A percentile compares a stretch with the other conserved stretches of the same genome.
These are phyloP conservation scores for Heterobasidion occidentale DNA, from an alignment of 1,284 basidiomycete species.

Conservation along the genomic window DNA sequence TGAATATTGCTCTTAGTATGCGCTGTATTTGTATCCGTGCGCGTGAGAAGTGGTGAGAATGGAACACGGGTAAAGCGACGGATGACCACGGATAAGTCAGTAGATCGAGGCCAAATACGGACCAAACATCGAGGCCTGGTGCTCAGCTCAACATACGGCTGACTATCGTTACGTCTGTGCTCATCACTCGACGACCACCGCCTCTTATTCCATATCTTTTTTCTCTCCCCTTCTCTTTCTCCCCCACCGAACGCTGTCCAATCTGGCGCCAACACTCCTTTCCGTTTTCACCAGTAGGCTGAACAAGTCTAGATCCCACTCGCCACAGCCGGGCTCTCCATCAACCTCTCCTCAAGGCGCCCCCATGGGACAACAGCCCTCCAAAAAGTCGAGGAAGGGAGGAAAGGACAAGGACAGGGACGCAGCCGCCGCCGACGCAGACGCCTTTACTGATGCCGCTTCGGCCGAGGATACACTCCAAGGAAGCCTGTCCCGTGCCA, in stretches of 20 bases:
- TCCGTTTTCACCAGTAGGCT: conserved; percentile 66
- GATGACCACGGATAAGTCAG: background rate
- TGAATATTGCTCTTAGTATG: background rate
- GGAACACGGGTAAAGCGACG: background rate
- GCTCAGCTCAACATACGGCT: background rate
- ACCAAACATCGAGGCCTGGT: conserved; percentile 7
- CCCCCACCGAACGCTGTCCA: conserved; percentile 23
- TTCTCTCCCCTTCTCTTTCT: conserved; percentile 1
- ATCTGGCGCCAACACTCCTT: conserved; percentile 74
- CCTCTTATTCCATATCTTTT: background rate
- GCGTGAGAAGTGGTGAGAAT: background rate
- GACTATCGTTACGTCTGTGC: background rate
- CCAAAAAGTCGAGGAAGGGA: conserved; percentile 68
- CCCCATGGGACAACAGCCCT: conserved; percentile 71
- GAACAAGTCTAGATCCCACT: conserved; percentile 62
- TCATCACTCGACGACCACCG: background rate
- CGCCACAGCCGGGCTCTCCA: conserved; percentile 44
- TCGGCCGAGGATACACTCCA: conserved; percentile 26
- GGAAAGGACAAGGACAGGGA: conserved; percentile 62
- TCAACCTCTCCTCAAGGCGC: conserved; percentile 28
- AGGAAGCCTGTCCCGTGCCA: conserved; percentile 34
- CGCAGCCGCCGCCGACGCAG: conserved; percentile 21
- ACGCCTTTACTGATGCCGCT: conserved; percentile 20
- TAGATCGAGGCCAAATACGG: conserved; percentile 9
- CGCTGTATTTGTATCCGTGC: background rate